Percentiles rank a stretch among this genome's conserved stretches.
These are phyloP conservation scores for Waitea zeae DNA, from an alignment of 1,284 basidiomycete species.

Conservation along the genomic window DNA sequence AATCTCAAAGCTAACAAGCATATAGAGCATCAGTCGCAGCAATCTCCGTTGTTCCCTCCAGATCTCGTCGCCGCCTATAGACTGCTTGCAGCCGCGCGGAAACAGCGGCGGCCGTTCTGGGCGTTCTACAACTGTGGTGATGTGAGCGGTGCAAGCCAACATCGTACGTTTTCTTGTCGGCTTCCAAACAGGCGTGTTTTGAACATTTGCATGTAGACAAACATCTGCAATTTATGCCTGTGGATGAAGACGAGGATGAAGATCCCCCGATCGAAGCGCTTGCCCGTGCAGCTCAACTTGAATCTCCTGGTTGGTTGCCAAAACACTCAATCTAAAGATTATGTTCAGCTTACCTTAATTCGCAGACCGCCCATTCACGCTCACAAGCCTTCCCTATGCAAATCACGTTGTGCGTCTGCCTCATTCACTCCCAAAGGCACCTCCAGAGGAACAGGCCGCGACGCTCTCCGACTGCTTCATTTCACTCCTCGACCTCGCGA, in stretches of 20 bases:
- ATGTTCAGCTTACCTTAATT: neutral
- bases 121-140: slow-evolving; percentile 83
- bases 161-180: no score
- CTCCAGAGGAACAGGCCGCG: slow-evolving; percentile 32
- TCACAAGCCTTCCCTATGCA: slow-evolving; percentile 56
- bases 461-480: slow-evolving; percentile 50
- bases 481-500: slow-evolving; percentile 57
- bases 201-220: no score
- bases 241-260: slow-evolving; percentile 28
- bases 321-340: no score
- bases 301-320: slow-evolving; percentile 42
- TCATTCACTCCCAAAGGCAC: slow-evolving; percentile 21
- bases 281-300: slow-evolving; percentile 36
- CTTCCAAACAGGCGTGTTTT: no score
- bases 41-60: slow-evolving; percentile 56
- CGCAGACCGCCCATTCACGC: slow-evolving; percentile 55
- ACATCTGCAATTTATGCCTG: slow-evolving; percentile 69
- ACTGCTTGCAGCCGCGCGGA: slow-evolving; percentile 50
- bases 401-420: slow-evolving; percentile 59
- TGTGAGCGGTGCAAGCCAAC: slow-evolving; percentile 73
- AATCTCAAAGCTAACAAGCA: neutral
- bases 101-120: slow-evolving; percentile 39
- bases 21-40: slow-evolving; percentile 56
- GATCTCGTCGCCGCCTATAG: slow-evolving; percentile 63
- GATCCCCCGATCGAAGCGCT: slow-evolving; percentile 63